Conservation (phyloP, 176 grass and related monocot species). For the Coix lacrymajobi region DNA sequence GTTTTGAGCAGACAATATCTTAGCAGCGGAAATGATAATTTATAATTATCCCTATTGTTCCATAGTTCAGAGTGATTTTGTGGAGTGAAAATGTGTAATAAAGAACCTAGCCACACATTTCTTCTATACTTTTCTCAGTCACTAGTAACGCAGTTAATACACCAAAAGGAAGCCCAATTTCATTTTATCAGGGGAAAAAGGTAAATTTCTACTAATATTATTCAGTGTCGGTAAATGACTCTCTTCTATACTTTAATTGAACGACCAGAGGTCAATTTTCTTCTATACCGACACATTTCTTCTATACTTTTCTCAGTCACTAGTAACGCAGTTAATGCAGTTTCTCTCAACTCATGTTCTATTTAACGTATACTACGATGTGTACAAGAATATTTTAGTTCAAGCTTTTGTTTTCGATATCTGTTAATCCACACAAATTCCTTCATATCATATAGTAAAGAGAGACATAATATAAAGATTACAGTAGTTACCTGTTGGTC, state of each 20-base stretch:
- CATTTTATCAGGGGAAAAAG: neutral
- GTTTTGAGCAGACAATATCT: neutral
- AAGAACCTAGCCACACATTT: neutral
- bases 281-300: no score
- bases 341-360: neutral
- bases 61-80: neutral
- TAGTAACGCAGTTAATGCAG: no score
- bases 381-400: neutral
- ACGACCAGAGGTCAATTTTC: no score
- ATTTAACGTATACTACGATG: neutral
- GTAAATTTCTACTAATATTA: neutral
- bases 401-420: neutral
- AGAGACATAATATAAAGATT: neutral
- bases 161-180: neutral
- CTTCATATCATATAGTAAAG: neutral
- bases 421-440: neutral
- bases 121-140: neutral
- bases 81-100: neutral
- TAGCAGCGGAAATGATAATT: neutral
- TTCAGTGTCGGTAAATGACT: no score
- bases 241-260: no score
- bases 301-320: no score
- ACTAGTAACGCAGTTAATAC: neutral
- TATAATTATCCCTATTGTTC: neutral
- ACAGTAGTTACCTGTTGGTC: conserved; percentile 46